A percentile compares a stretch with the other conserved stretches of the same genome.
Conservation (phyloP, 2,329 filamentous ascomycete genomes). For the Waltergamsia citrina region DNA sequence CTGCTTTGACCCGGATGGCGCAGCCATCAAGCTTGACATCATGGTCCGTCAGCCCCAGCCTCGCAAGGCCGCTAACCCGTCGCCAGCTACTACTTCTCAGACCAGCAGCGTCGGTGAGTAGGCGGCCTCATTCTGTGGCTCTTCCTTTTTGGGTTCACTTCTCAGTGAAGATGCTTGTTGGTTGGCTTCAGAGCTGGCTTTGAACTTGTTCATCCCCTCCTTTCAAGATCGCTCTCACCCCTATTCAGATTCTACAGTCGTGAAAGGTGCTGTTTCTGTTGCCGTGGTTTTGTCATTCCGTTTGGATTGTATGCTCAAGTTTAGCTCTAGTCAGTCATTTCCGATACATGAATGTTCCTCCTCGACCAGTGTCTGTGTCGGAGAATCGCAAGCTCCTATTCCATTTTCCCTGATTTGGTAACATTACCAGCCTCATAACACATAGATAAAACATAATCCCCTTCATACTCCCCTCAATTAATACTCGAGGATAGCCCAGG, state of each 20-base stretch:
- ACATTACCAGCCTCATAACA: not conserved
- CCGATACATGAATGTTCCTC: not conserved
- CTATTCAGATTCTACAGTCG: too few relatives aligned
- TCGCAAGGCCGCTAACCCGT: slow-evolving; percentile 9
- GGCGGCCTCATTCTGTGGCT: too few relatives aligned
- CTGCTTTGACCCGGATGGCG: slow-evolving; percentile 45
- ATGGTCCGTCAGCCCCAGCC: slow-evolving; percentile 68
- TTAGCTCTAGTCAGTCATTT: not conserved
- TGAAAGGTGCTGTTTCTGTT: not conserved
- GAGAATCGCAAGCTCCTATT: too few relatives aligned
- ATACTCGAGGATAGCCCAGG: slow-evolving; percentile 76
- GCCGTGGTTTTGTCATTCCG: not conserved
- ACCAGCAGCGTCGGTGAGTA: not conserved
- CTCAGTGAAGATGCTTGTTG: too few relatives aligned
- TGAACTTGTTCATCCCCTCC: too few relatives aligned
- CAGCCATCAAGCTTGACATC: slow-evolving; percentile 60
- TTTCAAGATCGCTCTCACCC: too few relatives aligned
- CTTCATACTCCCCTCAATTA: too few relatives aligned
- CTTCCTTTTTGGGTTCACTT: too few relatives aligned
- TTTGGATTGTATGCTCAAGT: not conserved
- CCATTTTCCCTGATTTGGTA: too few relatives aligned
- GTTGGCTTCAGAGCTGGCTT: too few relatives aligned
- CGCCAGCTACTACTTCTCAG: slow-evolving; percentile 1
- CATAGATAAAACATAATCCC: too few relatives aligned
- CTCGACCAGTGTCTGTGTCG: not conserved